Percentiles rank a stretch among this genome's conserved stretches.
Evolutionary conservation across 108 stramenopile species (phyloP).

Genomic region (Cyclostephanos tholiformis): DNA sequence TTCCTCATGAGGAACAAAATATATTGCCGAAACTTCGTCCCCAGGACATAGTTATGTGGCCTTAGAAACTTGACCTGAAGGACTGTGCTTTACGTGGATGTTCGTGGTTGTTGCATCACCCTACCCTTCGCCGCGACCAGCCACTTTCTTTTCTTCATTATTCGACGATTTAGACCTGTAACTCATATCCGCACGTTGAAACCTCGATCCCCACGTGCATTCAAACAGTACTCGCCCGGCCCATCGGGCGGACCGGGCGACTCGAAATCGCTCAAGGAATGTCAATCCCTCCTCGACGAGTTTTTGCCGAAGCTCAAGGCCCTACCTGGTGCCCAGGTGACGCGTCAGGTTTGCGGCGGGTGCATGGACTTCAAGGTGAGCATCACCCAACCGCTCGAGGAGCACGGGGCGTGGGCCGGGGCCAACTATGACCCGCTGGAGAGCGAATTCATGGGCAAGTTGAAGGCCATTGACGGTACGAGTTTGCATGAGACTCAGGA

Average conservation of each 20-base stretch:
- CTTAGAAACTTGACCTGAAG: conserved; percentile 21
- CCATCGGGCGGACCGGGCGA: conserved; percentile 58
- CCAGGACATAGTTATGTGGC: not conserved
- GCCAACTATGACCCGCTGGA: conserved; percentile 55
- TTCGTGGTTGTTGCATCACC: not conserved
- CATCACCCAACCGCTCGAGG: conserved; percentile 47
- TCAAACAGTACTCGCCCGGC: conserved; percentile 27
- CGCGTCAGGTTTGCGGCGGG: conserved; percentile 84
- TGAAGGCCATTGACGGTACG: conserved; percentile 58
- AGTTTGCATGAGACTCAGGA: conserved; percentile 63
- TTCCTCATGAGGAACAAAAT: conserved; percentile 7
- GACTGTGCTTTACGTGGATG: not conserved
- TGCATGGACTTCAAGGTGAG: conserved; percentile 72
- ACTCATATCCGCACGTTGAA: not conserved
- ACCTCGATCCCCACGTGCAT: not conserved
- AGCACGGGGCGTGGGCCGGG: conserved; percentile 55
- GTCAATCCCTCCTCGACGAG: conserved; percentile 62
- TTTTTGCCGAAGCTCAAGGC: conserved; percentile 61
- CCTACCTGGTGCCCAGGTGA: conserved; percentile 60
- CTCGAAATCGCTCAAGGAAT: conserved; percentile 65
- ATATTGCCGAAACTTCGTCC: conserved; percentile 5
- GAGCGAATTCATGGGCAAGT: conserved; percentile 59
- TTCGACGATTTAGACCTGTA: not conserved
- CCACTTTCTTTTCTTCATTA: not conserved
- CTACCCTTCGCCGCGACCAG: not conserved